Evolutionary conservation across 2,329 filamentous ascomycete genomes (phyloP), one percentile per base, ranked within the genome.

Genomic region (Fusarium sp.): DNA sequence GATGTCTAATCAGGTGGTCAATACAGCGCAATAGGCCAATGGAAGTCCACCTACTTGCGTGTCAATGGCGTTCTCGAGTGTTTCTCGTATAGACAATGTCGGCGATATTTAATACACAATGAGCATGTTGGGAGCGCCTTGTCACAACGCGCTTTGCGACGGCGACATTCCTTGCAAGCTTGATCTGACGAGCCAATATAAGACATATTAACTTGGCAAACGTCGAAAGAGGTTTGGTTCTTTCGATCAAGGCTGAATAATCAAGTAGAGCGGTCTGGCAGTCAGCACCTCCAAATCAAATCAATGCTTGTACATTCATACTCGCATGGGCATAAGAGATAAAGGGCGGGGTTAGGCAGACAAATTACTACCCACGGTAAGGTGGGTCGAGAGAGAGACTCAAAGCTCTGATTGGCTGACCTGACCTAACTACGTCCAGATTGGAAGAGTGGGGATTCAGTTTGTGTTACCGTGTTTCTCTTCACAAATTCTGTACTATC

Each of bases 71-170:
- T 85, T 43, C 80, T 78, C n/a, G 78, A 77, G 50, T 84, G 80
- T 65, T 81, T 83, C 68, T 85, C 83, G 57, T 85, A 85, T 9
- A 84, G 74, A 62, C 84, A 85, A 62, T 83, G 80, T 16, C 83
- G 75, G 41, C 80, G 77, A 67, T 83, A 82, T 57, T 80, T 80
- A 47, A 78, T 71, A 68, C 83, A 85, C 18, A 80, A 71, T 38
- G 77, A 75, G 62, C 80, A 82, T 6, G 74, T 79, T 13, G 80
- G 80, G 29, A 81, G 73, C 6, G 73, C 74, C 38, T 76, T 74
- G 57, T 82, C 77, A 66, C 80, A 82, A 43, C 79, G 76, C 15
- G 80, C 78, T 69, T 82, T 82, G 35, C 80, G 68, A 28, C 80
- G 73, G 20, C 79, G 75, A 57, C 81, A 82, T 66, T 82, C 81